Evolutionary conservation across 1,284 basidiomycete genomes (phyloP).

Genomic region (Flammula alnicola): DNA sequence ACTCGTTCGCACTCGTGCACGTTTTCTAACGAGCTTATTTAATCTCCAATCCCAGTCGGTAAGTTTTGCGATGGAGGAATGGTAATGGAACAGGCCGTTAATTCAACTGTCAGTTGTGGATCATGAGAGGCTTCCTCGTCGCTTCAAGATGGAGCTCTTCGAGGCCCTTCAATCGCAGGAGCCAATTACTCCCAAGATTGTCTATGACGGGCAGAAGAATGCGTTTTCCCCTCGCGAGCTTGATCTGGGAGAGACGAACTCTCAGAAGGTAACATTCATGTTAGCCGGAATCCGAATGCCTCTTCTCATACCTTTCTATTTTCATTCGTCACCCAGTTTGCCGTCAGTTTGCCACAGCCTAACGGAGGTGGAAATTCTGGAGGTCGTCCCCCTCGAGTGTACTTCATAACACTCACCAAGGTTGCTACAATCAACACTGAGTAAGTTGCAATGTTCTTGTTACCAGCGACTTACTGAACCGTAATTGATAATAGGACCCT

Average conservation of each 20-base stretch:
- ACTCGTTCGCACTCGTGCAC: no score
- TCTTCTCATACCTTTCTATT: neutral
- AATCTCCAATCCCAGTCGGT: no score
- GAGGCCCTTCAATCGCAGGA: conserved; percentile 57
- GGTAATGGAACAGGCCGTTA: no score
- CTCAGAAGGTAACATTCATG: conserved; percentile 42
- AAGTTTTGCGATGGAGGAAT: neutral
- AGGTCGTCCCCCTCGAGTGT: conserved; percentile 61
- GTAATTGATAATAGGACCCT: conserved; percentile 53
- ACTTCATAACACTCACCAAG: conserved; percentile 62
- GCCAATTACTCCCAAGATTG: conserved; percentile 59
- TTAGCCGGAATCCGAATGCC: neutral
- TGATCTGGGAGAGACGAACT: conserved; percentile 49
- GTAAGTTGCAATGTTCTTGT: no score
- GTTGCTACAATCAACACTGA: conserved; percentile 74
- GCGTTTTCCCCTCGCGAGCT: conserved; percentile 60
- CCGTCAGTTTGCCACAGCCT: conserved; percentile 52
- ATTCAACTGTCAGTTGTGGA: conserved; percentile 56
- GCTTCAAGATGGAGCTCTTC: conserved; percentile 67
- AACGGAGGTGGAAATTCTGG: conserved; percentile 34
- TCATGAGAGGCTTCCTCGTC: conserved; percentile 58
- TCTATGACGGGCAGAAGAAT: conserved; percentile 79
- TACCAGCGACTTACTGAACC: no score
- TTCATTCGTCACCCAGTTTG: conserved; percentile 52
- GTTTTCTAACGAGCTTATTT: no score